Evolutionary conservation across 2,329 filamentous ascomycete species (phyloP).

Genomic region (Epichloe aotearoae): DNA sequence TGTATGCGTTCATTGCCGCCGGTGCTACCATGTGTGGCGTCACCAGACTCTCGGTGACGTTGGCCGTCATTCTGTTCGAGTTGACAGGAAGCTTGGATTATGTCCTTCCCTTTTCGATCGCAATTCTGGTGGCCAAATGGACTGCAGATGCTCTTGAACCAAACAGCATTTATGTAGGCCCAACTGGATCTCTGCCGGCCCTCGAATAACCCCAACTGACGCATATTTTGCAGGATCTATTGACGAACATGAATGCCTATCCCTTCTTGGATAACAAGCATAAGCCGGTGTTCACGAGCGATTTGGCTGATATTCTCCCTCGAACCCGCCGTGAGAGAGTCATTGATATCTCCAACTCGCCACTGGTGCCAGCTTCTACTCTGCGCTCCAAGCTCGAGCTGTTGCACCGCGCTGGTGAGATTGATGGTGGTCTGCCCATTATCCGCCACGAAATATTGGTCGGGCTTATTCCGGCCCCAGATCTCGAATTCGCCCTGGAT

Average conservation of each 20-base stretch:
- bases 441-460: slow-evolving; percentile 67
- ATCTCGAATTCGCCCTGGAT: slow-evolving; percentile 86
- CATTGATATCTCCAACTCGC: slow-evolving; percentile 79
- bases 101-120: slow-evolving; percentile 84
- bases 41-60: slow-evolving; percentile 79
- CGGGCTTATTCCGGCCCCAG: slow-evolving; percentile 83
- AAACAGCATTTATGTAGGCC: slow-evolving; percentile 72
- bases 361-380: slow-evolving; percentile 61
- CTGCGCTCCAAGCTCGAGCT: slow-evolving; percentile 71
- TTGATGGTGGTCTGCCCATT: slow-evolving; percentile 86
- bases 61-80: slow-evolving; percentile 92
- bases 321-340: slow-evolving; percentile 60
- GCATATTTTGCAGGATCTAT: slow-evolving; percentile 48
- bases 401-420: slow-evolving; percentile 72
- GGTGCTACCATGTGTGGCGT: slow-evolving; percentile 98
- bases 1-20: slow-evolving; percentile 88
- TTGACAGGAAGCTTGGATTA: slow-evolving; percentile 90
- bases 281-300: slow-evolving; percentile 78
- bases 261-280: slow-evolving; percentile 96
- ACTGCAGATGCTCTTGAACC: slow-evolving; percentile 92
- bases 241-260: slow-evolving; percentile 95
- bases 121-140: slow-evolving; percentile 94
- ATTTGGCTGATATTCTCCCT: slow-evolving; percentile 76
- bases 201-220: slow-evolving; percentile 8
- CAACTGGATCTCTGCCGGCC: not conserved